A percentile compares a stretch with the other conserved stretches of the same genome.
Conservation (phyloP, 345 rosid species). For the Clausena lansium region DNA sequence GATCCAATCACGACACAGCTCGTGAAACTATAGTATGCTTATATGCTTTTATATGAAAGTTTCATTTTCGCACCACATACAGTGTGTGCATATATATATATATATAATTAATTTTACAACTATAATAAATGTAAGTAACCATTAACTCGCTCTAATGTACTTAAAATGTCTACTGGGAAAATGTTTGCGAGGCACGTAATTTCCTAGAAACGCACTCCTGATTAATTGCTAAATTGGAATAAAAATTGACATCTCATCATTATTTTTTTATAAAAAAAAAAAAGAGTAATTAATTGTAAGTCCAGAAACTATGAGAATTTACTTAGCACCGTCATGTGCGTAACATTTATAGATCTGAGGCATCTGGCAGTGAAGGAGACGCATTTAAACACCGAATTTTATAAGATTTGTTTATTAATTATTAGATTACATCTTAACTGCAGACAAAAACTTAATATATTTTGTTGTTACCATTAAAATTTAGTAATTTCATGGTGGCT, state of each 20-base stretch:
- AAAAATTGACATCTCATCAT: background rate
- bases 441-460: background rate
- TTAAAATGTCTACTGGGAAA: background rate
- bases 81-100: no score
- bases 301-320: background rate
- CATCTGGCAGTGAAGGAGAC: background rate
- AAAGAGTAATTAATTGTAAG: background rate
- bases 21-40: conserved; percentile 27
- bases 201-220: background rate
- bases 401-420: background rate
- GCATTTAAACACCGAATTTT: background rate
- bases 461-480: background rate
- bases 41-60: background rate
- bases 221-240: no score
- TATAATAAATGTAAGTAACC: background rate
- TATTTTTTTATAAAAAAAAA: no score
- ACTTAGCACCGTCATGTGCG: background rate
- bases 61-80: background rate
- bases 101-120: background rate
- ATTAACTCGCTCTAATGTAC: background rate
- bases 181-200: background rate
- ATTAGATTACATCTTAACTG: background rate
- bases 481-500: background rate
- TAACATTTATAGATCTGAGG: background rate
- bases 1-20: conserved; percentile 55